Percentiles rank a stretch among this genome's conserved stretches.
phyloP scores from a whole-genome alignment of 805 yeast genomes.

The Suhomyces kilbournensis region DNA sequence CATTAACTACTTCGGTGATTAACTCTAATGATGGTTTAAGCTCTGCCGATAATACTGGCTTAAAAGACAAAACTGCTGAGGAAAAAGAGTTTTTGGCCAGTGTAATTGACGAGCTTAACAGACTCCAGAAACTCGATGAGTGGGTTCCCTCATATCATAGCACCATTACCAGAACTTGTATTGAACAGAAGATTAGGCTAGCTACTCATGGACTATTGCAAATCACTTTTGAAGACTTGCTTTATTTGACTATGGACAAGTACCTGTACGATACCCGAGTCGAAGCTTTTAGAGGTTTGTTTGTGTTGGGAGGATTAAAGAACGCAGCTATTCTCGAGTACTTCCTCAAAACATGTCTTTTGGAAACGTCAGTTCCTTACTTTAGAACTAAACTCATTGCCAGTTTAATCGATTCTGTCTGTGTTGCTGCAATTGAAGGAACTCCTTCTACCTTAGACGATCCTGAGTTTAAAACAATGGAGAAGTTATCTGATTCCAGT shows the following conservation, averaged over 20 bases:
- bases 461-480: conserved; percentile 51
- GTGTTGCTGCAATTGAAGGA: conserved; percentile 66
- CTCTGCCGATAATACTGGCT: not conserved
- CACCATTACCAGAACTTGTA: conserved; percentile 51
- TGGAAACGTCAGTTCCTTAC: conserved; percentile 50
- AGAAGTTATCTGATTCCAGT: conserved; percentile 20
- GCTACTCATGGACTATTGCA: conserved; percentile 53
- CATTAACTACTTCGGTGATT: conserved; percentile 42
- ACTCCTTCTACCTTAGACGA: conserved; percentile 58
- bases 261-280: conserved; percentile 53
- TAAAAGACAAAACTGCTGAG: conserved; percentile 5
- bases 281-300: conserved; percentile 66
- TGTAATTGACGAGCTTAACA: conserved; percentile 62
- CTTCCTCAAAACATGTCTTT: conserved; percentile 53
- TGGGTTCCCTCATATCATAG: conserved; percentile 78
- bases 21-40: conserved; percentile 12
- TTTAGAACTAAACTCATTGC: conserved; percentile 50
- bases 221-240: conserved; percentile 52
- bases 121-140: conserved; percentile 75
- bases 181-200: conserved; percentile 58
- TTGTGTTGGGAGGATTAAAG: conserved; percentile 74
- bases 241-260: conserved; percentile 50
- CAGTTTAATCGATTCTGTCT: conserved; percentile 50
- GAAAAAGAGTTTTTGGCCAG: conserved; percentile 19
- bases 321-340: conserved; percentile 59